These are phyloP conservation scores for Globisporangium camurandrum DNA, from an alignment of 352 stramenopile genomes.

Conservation along the genomic window DNA sequence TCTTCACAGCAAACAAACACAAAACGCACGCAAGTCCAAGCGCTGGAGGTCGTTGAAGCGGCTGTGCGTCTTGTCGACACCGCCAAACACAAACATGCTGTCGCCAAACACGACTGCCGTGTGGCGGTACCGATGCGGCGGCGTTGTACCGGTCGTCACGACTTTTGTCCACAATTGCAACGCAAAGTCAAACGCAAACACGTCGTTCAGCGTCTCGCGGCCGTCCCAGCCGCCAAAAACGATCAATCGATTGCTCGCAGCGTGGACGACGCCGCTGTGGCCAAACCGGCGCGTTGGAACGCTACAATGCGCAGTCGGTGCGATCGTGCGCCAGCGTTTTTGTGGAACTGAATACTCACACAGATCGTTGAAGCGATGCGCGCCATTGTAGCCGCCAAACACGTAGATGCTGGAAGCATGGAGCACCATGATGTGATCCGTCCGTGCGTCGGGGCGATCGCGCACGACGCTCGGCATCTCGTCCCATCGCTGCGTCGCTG, in stretches of 20 bases:
- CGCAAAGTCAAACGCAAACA: conserved; percentile 73
- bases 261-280: conserved; percentile 76
- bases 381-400: conserved; percentile 86
- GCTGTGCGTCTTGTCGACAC: conserved; percentile 85
- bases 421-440: conserved; percentile 85
- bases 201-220: conserved; percentile 76
- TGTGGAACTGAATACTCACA: conserved; percentile 59
- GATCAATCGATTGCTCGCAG: conserved; percentile 57
- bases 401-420: conserved; percentile 77
- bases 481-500: conserved; percentile 53
- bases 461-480: conserved; percentile 63
- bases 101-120: conserved; percentile 77
- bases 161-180: conserved; percentile 66
- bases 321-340: conserved; percentile 47
- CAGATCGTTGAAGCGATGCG: conserved; percentile 76
- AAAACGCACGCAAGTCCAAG: conserved; percentile 42
- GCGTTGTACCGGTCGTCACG: conserved; percentile 39
- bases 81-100: conserved; percentile 87
- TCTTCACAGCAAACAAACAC: neutral
- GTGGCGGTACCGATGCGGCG: conserved; percentile 79
- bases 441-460: conserved; percentile 65
- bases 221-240: conserved; percentile 86
- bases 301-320: conserved; percentile 29
- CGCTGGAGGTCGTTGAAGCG: conserved; percentile 83
- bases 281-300: conserved; percentile 71